Evolutionary conservation across 2,329 filamentous ascomycete species (phyloP).

Genomic region (Botrytis byssoidea): DNA sequence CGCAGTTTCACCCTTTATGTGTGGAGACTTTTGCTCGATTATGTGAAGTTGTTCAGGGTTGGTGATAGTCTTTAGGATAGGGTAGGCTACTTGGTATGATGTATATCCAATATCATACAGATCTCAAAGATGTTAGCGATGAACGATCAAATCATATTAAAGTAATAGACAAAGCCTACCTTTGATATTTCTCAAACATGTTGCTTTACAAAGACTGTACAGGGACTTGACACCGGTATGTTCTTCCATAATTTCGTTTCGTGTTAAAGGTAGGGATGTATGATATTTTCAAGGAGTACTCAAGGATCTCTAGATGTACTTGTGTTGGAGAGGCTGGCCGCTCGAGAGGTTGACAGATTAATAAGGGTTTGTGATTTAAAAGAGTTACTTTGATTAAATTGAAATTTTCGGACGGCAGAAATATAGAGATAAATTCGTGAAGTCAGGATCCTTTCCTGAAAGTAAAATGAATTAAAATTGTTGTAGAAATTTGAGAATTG

Average conservation of each 20-base stretch:
- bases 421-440: neutral
- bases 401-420: neutral
- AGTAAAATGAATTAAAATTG: neutral
- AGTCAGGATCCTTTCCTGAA: neutral
- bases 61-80: conserved; percentile 69
- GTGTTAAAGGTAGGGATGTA: neutral
- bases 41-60: conserved; percentile 70
- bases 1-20: conserved; percentile 66
- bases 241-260: neutral
- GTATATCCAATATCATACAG: conserved; percentile 72
- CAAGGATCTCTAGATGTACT: neutral
- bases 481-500: neutral
- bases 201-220: conserved; percentile 49
- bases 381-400: neutral
- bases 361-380: neutral
- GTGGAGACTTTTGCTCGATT: conserved; percentile 74
- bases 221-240: conserved; percentile 46
- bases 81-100: conserved; percentile 62
- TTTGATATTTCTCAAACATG: conserved; percentile 54
- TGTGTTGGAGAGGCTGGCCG: neutral
- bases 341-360: neutral
- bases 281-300: neutral
- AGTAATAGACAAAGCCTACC: conserved; percentile 26
- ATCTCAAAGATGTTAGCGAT: conserved; percentile 38
- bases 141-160: conserved; percentile 7